Evolutionary conservation across 768 basidiomycete genomes (phyloP).

Genomic region (Lactifluus rugatus): DNA sequence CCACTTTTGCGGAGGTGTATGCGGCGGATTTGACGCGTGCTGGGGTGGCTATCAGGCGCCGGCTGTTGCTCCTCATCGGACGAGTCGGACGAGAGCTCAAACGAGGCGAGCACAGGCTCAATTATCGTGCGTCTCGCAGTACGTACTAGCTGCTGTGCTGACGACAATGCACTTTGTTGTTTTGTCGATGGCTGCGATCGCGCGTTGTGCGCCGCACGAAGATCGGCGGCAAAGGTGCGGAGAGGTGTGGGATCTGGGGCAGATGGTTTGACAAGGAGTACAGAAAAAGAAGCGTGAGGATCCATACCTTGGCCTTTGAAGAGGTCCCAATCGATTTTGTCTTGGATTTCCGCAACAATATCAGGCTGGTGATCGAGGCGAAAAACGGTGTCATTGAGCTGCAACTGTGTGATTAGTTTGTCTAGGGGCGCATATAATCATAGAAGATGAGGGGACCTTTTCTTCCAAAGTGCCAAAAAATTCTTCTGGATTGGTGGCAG

Average conservation of each 20-base stretch:
- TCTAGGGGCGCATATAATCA: conserved; percentile 20
- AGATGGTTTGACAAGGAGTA: not conserved
- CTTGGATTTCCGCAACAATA: conserved; percentile 35
- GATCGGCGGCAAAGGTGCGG: conserved; percentile 34
- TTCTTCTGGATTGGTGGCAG: conserved; percentile 28
- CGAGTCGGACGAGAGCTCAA: conserved; percentile 29
- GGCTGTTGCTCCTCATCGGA: conserved; percentile 30
- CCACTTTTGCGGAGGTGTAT: conserved; percentile 39
- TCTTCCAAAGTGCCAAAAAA: conserved; percentile 27
- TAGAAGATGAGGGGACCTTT: conserved; percentile 26
- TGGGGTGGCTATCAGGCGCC: conserved; percentile 34
- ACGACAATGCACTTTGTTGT: conserved; percentile 39
- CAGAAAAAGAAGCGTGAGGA: conserved; percentile 12
- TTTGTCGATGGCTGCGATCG: conserved; percentile 31
- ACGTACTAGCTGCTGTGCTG: conserved; percentile 51
- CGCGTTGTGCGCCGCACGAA: conserved; percentile 29
- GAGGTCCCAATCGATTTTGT: conserved; percentile 51
- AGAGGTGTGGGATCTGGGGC: conserved; percentile 46
- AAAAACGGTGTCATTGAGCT: conserved; percentile 29
- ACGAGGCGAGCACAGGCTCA: conserved; percentile 32
- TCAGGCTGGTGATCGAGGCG: conserved; percentile 38
- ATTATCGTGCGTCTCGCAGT: conserved; percentile 41
- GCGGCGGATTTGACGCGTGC: conserved; percentile 41
- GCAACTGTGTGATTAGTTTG: not conserved
- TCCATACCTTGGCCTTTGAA: conserved; percentile 45